Evolutionary conservation across 805 yeast species (phyloP).

Genomic region (Sugiyamaella smithiae): DNA sequence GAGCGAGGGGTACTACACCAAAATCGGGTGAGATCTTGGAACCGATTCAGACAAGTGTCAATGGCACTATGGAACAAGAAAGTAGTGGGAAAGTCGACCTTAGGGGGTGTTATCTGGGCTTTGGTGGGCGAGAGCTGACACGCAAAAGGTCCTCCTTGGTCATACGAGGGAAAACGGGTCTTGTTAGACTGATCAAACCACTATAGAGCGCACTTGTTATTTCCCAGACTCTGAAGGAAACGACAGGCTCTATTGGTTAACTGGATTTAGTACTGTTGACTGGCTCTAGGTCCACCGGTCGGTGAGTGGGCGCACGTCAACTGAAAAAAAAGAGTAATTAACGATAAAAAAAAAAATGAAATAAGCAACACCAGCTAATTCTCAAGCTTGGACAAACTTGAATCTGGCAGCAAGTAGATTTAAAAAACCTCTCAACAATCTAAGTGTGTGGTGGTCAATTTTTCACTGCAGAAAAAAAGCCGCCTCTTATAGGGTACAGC

Average conservation of each 20-base stretch:
- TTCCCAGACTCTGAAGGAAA: constrained; percentile 8
- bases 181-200: constrained; percentile 5
- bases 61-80: neutral
- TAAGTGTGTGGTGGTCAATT: too few relatives aligned
- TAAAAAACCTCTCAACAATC: too few relatives aligned
- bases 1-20: constrained; percentile 8
- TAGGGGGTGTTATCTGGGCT: constrained; percentile 33
- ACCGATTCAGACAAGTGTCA: neutral
- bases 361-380: neutral
- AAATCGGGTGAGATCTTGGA: neutral
- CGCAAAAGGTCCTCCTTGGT: constrained; percentile 37
- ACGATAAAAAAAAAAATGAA: neutral
- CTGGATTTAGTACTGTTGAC: neutral
- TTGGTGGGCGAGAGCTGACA: constrained; percentile 34
- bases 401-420: too few relatives aligned
- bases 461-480: too few relatives aligned
- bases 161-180: constrained; percentile 28
- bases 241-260: constrained; percentile 2
- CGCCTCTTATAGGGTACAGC: too few relatives aligned
- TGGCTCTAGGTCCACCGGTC: constrained; percentile 1
- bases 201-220: constrained; percentile 4
- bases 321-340: neutral
- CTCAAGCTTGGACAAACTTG: too few relatives aligned
- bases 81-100: constrained; percentile 17
- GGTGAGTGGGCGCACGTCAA: neutral